Percentiles rank a stretch among this genome's conserved stretches.
These are phyloP conservation scores for Ehretia macrophylla DNA, from an alignment of 257 asterid genomes.

Conservation along the genomic window DNA sequence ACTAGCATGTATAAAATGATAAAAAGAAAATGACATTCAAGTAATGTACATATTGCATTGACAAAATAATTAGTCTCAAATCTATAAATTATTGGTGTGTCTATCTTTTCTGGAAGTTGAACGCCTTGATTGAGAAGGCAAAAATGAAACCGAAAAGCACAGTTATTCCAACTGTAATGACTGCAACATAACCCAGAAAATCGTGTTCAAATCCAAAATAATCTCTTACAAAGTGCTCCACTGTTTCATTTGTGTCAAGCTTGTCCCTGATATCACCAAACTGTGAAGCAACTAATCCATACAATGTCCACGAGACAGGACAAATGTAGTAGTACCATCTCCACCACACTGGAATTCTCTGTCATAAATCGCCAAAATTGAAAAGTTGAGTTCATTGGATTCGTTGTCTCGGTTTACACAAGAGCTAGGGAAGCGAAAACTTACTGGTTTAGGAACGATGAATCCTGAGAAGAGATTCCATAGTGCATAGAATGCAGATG, in stretches of 20 bases:
- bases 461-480: conserved; percentile 74
- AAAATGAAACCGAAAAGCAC: conserved; percentile 30
- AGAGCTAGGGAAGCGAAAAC: neutral
- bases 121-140: conserved; percentile 36
- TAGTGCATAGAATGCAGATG: conserved; percentile 73
- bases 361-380: conserved; percentile 2
- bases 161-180: conserved; percentile 21
- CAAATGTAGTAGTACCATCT: conserved; percentile 38
- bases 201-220: conserved; percentile 33
- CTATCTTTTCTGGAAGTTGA: conserved; percentile 39
- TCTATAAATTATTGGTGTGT: too few species aligned
- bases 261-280: conserved; percentile 27
- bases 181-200: conserved; percentile 29
- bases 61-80: too few species aligned
- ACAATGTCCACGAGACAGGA: conserved; percentile 38
- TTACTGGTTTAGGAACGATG: conserved; percentile 19
- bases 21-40: too few species aligned
- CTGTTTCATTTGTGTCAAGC: conserved; percentile 24
- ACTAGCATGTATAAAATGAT: too few species aligned
- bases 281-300: conserved; percentile 35
- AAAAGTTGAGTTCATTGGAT: neutral
- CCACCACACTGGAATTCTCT: conserved; percentile 52
- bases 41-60: too few species aligned
- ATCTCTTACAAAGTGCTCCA: conserved; percentile 23
- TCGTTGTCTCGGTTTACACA: neutral